Base-by-base conservation (phyloP, 441 rosid genomes). In the Gossypium schwendimanii region DNA sequence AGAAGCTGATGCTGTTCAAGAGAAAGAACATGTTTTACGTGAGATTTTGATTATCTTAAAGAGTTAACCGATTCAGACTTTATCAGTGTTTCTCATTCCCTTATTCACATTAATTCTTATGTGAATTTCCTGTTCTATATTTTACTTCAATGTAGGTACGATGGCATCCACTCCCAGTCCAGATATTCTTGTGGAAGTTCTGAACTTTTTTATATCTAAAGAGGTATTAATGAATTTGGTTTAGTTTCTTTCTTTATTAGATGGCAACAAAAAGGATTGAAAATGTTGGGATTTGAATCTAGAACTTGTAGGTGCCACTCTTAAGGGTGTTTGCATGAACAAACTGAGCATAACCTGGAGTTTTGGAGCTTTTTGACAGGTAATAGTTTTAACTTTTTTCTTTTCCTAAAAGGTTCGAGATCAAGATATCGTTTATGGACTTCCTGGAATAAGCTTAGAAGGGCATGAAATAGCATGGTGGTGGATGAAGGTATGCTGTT, bases 1-100 rank as follows among this genome's bases (percentile, higher is more conserved):
- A 73, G 99, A 95, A 79, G 90, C 95, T 39, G 95, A 95, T 79
- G 84, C 89, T 54, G 90, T 97, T 86, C 93, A 92, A 73, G 97
- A 92, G 86, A 95, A 91, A 86, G 88, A 93, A 28, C 88, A 97
- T 76, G 85, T 95, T 76, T 81, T 95, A 66, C 80, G 99, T 94
- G 86, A 44, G 69, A 64, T 21, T 21, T 44, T 21, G 36, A 64
- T 64, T 9, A 64, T 41, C n/a, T 64, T 36, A 11, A 10, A 44
- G 64, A 28, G 12, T n/a, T 17, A 62, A 36, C n/a, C 14, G 49
- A 11, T 62, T 17, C 36, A 60, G 54, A 73, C 58, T 44, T 26
- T 52, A 33, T 39, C 31, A 61, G 54, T 47, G 21, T 53, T 39
- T 52, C n/a, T 26, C 26, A 28, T 28, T 50, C 49, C 18, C 49